Base-by-base conservation (phyloP, 805 yeast species). In the Sugiyamaella lignohabitans region DNA sequence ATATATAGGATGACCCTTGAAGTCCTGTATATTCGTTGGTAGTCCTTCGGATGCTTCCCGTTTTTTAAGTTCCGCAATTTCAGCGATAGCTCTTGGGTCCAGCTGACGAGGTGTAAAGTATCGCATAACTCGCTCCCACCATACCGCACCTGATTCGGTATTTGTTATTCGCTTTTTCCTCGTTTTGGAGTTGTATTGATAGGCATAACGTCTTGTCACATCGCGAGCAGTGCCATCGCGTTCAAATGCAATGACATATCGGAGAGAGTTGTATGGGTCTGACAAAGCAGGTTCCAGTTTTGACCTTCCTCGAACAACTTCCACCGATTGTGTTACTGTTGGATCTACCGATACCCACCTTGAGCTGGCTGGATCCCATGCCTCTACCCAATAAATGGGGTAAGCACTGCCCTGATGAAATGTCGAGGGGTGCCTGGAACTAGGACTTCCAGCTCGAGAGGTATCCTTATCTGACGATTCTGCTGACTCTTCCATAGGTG, bases 341-440 rank as follows among this genome's bases (percentile, higher is more conserved):
- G 97, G 93, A 58, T 93, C 98, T 1, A 88, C 72, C 1, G 94
- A 78, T n/a, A 88, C 74, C 94, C 96, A 91, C 42, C 72, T 76
- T 49, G 79, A 73, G 3, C 78, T 66, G 48, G 74, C 77, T 43
- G 75, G 74, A 60, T 91, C 89, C 95, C 95, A 91, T 0, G 85
- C 96, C 61, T 93, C 98, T 19, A 80, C 80, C 98, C 98, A 93
- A 59, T 82, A 88, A 0, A 88, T 73, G 0, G 97, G 97, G 57
- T 70, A 82, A 5, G 24, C 46, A 51, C 44, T 52, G 18, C 36
- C 23, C 20, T 21, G 5, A 32, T 30, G 39, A 3, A 35, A 19
- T 17, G n/a, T 8, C 32, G 19, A 8, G 16, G 16, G 37, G n/a
- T n/a, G n/a, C n/a, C n/a, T n/a, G 22, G 39, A 5, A 22, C 10